These are phyloP conservation scores for Marchantia paleacea DNA, from an alignment of 225 moss, liverwort and hornwort species.

Conservation along the genomic window DNA sequence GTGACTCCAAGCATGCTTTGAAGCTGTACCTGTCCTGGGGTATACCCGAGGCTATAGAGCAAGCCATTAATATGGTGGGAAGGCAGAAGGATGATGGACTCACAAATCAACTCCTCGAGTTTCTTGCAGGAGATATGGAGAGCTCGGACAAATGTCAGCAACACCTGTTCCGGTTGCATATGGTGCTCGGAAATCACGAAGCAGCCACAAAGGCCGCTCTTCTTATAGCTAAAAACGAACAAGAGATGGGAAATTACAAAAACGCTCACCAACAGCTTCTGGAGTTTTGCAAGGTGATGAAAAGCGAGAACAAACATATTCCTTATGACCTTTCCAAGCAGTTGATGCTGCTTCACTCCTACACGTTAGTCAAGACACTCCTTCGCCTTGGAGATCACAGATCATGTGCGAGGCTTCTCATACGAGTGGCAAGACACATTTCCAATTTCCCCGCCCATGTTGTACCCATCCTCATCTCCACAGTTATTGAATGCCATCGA, in stretches of 20 bases:
- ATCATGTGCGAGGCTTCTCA: conserved; percentile 79
- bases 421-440: conserved; percentile 69
- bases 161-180: conserved; percentile 58
- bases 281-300: conserved; percentile 45
- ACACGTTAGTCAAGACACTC: conserved; percentile 73
- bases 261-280: conserved; percentile 71
- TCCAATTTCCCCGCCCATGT: conserved; percentile 65
- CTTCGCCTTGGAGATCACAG: conserved; percentile 68
- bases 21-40: conserved; percentile 49
- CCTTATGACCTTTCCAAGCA: conserved; percentile 52
- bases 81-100: conserved; percentile 49
- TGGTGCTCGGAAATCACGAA: conserved; percentile 60
- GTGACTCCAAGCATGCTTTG: conserved; percentile 57
- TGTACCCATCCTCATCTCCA: conserved; percentile 78
- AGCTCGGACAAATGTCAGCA: conserved; percentile 43
- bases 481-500: conserved; percentile 80
- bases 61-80: conserved; percentile 71
- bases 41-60: conserved; percentile 60
- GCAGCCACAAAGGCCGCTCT: conserved; percentile 58
- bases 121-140: conserved; percentile 61
- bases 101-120: conserved; percentile 61
- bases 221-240: conserved; percentile 65
- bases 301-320: conserved; percentile 23
- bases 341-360: conserved; percentile 79
- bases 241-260: conserved; percentile 79